Conservation (phyloP, 139 green algal genomes). For the Chlamydomonas applanata region DNA sequence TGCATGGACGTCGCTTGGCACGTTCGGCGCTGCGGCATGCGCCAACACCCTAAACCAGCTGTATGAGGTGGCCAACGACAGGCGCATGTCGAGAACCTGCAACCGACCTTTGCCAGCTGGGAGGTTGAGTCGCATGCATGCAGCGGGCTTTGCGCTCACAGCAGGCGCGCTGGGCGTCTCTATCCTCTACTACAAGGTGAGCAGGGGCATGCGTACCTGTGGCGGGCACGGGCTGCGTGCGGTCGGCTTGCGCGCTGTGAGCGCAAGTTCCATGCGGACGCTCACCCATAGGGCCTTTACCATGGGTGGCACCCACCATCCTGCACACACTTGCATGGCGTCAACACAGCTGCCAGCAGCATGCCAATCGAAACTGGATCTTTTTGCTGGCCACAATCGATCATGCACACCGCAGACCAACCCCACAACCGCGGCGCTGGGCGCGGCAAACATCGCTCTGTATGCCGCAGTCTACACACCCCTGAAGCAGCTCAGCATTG, state of each 20-base stretch:
- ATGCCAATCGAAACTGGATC: too few relatives aligned
- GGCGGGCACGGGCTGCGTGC: too few relatives aligned
- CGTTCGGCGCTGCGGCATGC: slow-evolving; percentile 75
- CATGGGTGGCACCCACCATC: too few relatives aligned
- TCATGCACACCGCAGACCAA: slow-evolving; percentile 78
- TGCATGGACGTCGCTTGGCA: slow-evolving; percentile 84
- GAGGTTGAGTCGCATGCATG: slow-evolving; percentile 64
- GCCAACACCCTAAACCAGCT: slow-evolving; percentile 97
- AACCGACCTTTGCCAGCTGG: slow-evolving; percentile 89
- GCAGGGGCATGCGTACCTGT: too few relatives aligned
- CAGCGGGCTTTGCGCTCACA: slow-evolving; percentile 76
- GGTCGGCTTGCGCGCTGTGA: too few relatives aligned
- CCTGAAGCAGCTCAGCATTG: slow-evolving; percentile 84
- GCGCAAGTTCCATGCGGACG: too few relatives aligned
- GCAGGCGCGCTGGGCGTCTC: slow-evolving; percentile 67
- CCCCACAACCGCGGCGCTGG: slow-evolving; percentile 76
- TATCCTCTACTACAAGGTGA: slow-evolving; percentile 68
- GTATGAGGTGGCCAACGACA: slow-evolving; percentile 85
- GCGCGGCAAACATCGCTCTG: slow-evolving; percentile 91
- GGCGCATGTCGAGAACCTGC: slow-evolving; percentile 84
- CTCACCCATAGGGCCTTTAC: too few relatives aligned
- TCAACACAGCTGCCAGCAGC: too few relatives aligned
- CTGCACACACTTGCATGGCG: not conserved
- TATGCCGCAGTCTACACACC: slow-evolving; percentile 97
- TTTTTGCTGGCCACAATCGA: too few relatives aligned